Base-by-base conservation (phyloP, 495 filamentous ascomycete genomes). In the Trypethelium eluteriae region DNA sequence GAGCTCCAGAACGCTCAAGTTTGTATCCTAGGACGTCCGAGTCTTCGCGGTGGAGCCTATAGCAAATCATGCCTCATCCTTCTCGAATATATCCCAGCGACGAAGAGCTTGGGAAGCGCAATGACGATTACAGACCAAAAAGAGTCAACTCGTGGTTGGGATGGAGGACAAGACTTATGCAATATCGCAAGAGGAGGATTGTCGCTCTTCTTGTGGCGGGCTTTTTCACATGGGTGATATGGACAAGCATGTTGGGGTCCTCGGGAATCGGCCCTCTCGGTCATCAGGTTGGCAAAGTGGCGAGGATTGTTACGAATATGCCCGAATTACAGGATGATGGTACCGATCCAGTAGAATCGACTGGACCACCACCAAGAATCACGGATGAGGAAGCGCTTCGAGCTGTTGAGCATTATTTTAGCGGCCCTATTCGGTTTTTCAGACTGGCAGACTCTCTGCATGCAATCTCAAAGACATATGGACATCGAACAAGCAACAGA, bases 71-170 rank as follows among this genome's bases (percentile, higher is more conserved):
- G 46, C 25, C 57, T 38, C 34, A 38, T 12, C 18, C 64, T 6
- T 61, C 46, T 35, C 44, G 50, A 35, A 39, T 38, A 10, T 62
- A 62, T 67, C 56, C 61, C 65, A 70, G 64, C 63, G 86, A 89
- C 74, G 85, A 86, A 76, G 86, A 89, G 79, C 80, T 87, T n/a
- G 86, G 85, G 59, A 88, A 88, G 77, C 85, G 83, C 66, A 81
- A 88, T 72, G 86, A 89, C 72, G 86, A 88, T 70, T 83, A 84
- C 72, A 81, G 78, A 64, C 79, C 77, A 3, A 69, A 67, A 41
- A 68, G 68, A 34, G 71, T 73, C 46, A 69, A 74, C 46, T 66
- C 74, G 16, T 67, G 75, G 66, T 73, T 72, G 38, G 68, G 68
- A 49, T 77, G 76, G 67, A 75, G 74, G 61, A 65, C 38, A 14